phyloP scores from a whole-genome alignment of 2,329 filamentous ascomycete species.

The Pseudodiploospora longispora region DNA sequence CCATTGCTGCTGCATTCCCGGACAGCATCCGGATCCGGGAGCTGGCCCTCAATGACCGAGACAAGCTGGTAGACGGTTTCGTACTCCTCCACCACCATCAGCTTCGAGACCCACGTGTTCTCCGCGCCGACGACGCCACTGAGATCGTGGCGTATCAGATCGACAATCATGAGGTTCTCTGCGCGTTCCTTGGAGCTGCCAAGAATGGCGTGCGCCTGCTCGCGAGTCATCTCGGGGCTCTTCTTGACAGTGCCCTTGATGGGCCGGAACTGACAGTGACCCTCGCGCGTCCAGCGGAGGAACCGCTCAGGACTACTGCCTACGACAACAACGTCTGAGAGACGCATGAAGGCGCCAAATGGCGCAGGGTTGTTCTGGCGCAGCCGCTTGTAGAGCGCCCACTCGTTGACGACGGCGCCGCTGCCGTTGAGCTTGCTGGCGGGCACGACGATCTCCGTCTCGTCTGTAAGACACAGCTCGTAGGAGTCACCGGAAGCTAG shows the following conservation, averaged over 20 bases:
- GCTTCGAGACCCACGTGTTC: conserved; percentile 51
- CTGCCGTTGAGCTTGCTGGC: not conserved
- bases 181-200: conserved; percentile 60
- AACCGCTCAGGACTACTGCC: conserved; percentile 55
- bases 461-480: conserved; percentile 11
- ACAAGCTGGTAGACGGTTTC: conserved; percentile 64
- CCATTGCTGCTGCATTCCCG: no score
- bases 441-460: conserved; percentile 3
- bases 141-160: conserved; percentile 65
- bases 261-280: conserved; percentile 53
- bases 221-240: conserved; percentile 7
- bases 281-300: conserved; percentile 37
- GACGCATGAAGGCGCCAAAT: conserved; percentile 53
- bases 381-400: conserved; percentile 10
- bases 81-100: conserved; percentile 65
- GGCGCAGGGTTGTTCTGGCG: conserved; percentile 14
- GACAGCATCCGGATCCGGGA: not conserved
- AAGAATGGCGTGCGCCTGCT: conserved; percentile 9
- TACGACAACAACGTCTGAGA: conserved; percentile 47
- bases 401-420: not conserved
- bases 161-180: conserved; percentile 73
- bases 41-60: conserved; percentile 44
- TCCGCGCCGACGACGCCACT: conserved; percentile 53
- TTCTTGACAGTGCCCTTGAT: conserved; percentile 71
- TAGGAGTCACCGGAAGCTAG: conserved; percentile 11